Base-by-base conservation (phyloP, 2,329 filamentous ascomycete species). In the Magnaporthales sp. region DNA sequence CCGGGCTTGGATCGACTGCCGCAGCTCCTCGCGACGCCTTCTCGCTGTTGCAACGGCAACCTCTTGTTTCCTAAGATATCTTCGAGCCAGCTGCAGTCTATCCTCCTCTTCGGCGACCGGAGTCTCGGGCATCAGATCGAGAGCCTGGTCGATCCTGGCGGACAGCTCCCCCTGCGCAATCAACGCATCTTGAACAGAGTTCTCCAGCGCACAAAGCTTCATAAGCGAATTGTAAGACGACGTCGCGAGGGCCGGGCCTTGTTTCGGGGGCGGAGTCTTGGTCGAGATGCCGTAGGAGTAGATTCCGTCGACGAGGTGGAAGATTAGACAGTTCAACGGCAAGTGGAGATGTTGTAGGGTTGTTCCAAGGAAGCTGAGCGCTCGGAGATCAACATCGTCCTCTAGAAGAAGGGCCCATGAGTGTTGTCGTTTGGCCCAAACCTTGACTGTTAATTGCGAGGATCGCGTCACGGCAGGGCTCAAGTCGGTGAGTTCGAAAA, bases 211-310 rank as follows among this genome's bases (percentile, higher is more conserved):
- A 6, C 91, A 89, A 11, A 98, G 82, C 68, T 91, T 89, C 89
- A 97, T 94, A 24, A 98, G 81, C 1, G 91, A 87, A 73, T 92
- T 93, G 75, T 96, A 97, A 0, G 93, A 93, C 0, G 92, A 93
- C 0, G 90, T 93, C 0, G 85, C 79, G 0, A 85, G 75, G 2
- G 80, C 71, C 1, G 82, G 76, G 6, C 83, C 81, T 27, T 84
- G 79, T 69, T 84, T 86, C 0, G 85, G 84, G 3, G 82, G 79
- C n/a, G 80, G 74, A 19, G 77, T 75, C 67, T 77, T 79, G 62
- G 75, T 77, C 0, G 87, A 85, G 24, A 93, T 81, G 71, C 93
- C 90, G 74, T 90, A 86, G 15, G 91, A 91, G 78, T 97, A 97
- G 63, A 96, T 84, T 30, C 93, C 93, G 74, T 97, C 93, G 7